Evolutionary conservation across 176 grass and related monocot species (phyloP), one percentile per base, ranked within the genome.

Genomic region (Urochloa ruziziensis): DNA sequence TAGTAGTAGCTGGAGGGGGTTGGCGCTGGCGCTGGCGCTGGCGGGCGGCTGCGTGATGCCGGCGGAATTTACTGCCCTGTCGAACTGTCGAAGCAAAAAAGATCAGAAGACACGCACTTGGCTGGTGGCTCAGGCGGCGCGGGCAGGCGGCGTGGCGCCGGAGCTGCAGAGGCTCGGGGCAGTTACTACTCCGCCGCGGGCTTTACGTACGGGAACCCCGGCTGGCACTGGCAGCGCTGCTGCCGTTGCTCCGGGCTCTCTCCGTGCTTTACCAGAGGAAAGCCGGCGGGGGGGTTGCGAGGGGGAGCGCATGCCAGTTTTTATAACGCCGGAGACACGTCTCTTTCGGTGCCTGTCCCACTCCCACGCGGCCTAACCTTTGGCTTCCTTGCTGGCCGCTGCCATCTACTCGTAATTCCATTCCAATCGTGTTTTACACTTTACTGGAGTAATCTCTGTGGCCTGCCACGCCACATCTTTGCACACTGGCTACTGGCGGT

Each of bases 1-100:
- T n/a, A n/a, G n/a, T n/a, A n/a, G n/a, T n/a, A n/a, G n/a, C n/a
- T n/a, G n/a, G n/a, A n/a, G n/a, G 46, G 24, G 3, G 56, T 30
- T 6, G 24, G 74, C n/a, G n/a, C n/a, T n/a, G n/a, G n/a, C n/a
- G n/a, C n/a, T n/a, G n/a, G n/a, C n/a, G n/a, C n/a, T n/a, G n/a
- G n/a, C n/a, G n/a, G n/a, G 21, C 5, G 36, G 5, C 77, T 21
- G 80, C 54, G 37, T 42, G 12, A 70, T 52, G 11, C 74, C 87
- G 67, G 4, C 37, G 75, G 39, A 73, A 80, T 74, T 89, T 49
- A 84, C 81, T 83, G 80, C 28, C 16, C 25, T 62, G 53, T 69
- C 14, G 16, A 70, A 33, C 36, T 46, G 23, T 36, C 5, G 25
- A 58, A 15, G 73, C 44, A 23, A n/a, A n/a, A n/a, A n/a, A n/a